Percentiles rank a stretch among this genome's conserved stretches.
Evolutionary conservation across 2,329 filamentous ascomycete genomes (phyloP).

Genomic region (Colletotrichum spaethianum): DNA sequence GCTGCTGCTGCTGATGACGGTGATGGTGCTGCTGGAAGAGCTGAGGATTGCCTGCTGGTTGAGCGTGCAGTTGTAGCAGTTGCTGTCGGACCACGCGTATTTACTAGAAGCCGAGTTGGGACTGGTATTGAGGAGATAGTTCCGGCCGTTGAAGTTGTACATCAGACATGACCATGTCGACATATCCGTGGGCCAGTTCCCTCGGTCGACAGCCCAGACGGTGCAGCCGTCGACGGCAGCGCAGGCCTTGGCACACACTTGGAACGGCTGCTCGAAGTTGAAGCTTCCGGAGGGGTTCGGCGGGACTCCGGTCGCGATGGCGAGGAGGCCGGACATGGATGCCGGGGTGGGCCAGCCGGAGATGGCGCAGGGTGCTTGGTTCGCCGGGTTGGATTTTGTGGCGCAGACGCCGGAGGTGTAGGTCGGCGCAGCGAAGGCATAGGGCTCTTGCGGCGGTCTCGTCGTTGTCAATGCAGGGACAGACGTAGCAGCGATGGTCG

Average conservation of each 20-base stretch:
- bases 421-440: slow-evolving; percentile 1
- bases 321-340: slow-evolving; percentile 18
- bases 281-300: neutral
- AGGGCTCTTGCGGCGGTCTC: slow-evolving; percentile 1
- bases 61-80: neutral
- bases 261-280: slow-evolving; percentile 16
- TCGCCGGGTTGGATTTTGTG: slow-evolving; percentile 8
- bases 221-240: slow-evolving; percentile 10
- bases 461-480: neutral
- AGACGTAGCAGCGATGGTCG: neutral
- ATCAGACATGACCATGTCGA: neutral
- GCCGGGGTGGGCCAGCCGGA: slow-evolving; percentile 29
- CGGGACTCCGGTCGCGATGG: slow-evolving; percentile 16
- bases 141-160: neutral
- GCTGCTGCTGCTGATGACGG: too few species aligned
- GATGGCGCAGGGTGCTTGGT: slow-evolving; percentile 10
- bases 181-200: slow-evolving; percentile 6
- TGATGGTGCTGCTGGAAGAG: neutral
- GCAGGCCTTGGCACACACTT: slow-evolving; percentile 19
- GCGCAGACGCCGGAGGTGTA: slow-evolving; percentile 15
- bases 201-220: slow-evolving; percentile 7
- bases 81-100: neutral
- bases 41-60: neutral
- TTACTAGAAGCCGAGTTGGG: neutral
- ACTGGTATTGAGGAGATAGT: neutral